Evolutionary conservation across 169 alveolate genomes (phyloP).

Genomic region (Condylostoma magnum): DNA sequence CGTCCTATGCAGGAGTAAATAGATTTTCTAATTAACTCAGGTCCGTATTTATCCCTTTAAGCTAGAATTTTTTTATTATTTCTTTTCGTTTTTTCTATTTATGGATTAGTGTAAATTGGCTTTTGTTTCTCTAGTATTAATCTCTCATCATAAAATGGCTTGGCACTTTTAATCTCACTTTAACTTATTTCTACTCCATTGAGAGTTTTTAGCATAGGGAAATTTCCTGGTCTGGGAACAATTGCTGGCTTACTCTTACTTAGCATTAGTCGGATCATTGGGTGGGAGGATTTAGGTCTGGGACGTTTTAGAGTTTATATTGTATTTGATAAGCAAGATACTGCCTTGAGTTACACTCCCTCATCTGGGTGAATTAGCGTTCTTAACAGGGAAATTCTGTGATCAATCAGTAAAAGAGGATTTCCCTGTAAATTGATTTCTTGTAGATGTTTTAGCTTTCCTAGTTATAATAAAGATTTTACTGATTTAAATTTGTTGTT

Average conservation of each 20-base stretch:
- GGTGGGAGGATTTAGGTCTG: not conserved
- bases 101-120: not conserved
- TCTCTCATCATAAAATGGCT: conserved; percentile 4
- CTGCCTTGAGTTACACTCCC: not conserved
- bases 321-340: not conserved
- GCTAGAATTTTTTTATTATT: conserved; percentile 8
- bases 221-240: not conserved
- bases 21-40: not conserved
- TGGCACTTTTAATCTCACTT: not conserved
- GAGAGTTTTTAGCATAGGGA: not conserved
- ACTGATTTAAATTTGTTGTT: not conserved
- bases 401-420: not conserved
- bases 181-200: not conserved
- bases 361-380: not conserved
- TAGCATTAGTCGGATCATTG: not conserved
- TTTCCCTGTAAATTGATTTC: conserved; percentile 2
- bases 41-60: conserved; percentile 3
- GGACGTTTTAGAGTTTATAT: not conserved
- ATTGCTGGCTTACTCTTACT: conserved; percentile 11
- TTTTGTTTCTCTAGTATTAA: not conserved
- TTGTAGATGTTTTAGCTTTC: not conserved
- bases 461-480: not conserved
- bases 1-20: not conserved
- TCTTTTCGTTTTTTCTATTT: conserved; percentile 1
- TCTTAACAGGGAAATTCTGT: not conserved